phyloP scores from a whole-genome alignment of 345 rosid genomes.

The Syzygium grande region DNA sequence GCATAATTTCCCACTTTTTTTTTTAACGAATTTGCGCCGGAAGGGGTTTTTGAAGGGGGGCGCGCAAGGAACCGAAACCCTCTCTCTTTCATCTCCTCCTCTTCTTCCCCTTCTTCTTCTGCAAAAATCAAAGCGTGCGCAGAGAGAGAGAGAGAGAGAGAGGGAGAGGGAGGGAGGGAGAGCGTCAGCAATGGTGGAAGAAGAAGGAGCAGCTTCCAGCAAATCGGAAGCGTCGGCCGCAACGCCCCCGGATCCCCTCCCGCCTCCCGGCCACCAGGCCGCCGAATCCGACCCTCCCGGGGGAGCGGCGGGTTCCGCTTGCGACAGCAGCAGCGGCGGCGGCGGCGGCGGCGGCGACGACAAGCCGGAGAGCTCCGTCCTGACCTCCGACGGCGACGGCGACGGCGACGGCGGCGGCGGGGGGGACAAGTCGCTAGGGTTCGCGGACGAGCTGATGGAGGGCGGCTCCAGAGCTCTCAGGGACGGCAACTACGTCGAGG shows the following conservation, averaged over 20 bases:
- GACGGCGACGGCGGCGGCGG: slow-evolving; percentile 1
- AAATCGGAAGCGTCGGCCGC: slow-evolving; percentile 12
- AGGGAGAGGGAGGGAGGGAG: not conserved
- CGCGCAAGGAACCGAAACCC: not conserved
- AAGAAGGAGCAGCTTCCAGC: slow-evolving; percentile 16
- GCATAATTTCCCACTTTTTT: not conserved
- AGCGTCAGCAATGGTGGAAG: slow-evolving; percentile 29
- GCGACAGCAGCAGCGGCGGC: slow-evolving; percentile 25
- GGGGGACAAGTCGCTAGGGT: slow-evolving; percentile 38
- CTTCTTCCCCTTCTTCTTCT: not conserved
- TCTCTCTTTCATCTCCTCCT: not conserved
- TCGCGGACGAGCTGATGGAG: slow-evolving; percentile 56
- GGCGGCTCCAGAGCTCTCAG: slow-evolving; percentile 50
- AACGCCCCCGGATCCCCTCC: slow-evolving; percentile 6
- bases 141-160: not conserved
- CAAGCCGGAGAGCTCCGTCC: slow-evolving; percentile 35
- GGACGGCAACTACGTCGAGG: slow-evolving; percentile 58
- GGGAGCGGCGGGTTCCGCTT: slow-evolving; percentile 58
- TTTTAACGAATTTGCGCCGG: not conserved
- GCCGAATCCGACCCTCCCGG: slow-evolving; percentile 17
- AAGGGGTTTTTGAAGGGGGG: not conserved
- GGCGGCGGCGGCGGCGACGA: slow-evolving; percentile 4
- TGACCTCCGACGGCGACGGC: slow-evolving; percentile 17
- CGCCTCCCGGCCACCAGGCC: not conserved
- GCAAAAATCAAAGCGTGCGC: not conserved